phyloP scores from a whole-genome alignment of 768 basidiomycete genomes.

The Boletellus ananas region DNA sequence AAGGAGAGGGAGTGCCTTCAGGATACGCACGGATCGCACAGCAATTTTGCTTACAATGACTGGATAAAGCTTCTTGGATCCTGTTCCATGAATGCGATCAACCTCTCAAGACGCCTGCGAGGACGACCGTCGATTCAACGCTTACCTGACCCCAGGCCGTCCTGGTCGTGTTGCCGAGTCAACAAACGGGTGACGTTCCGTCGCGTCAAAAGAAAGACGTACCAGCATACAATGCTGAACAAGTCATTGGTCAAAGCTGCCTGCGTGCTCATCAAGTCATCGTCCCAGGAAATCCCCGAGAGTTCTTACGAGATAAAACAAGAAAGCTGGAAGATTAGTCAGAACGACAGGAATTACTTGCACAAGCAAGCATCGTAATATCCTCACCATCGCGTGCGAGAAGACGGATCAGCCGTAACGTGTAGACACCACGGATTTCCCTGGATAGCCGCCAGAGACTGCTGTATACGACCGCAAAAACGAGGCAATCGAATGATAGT shows the following conservation, averaged over 20 bases:
- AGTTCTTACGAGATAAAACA: conserved; percentile 18
- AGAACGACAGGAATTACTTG: neutral
- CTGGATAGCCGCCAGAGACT: neutral
- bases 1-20: too few relatives aligned
- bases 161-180: conserved; percentile 6
- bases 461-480: neutral
- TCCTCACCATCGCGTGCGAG: conserved; percentile 26
- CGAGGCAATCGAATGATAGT: conserved; percentile 1
- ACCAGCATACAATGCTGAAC: conserved; percentile 15
- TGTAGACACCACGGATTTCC: neutral
- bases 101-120: neutral
- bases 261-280: conserved; percentile 1
- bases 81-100: neutral
- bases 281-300: too few relatives aligned
- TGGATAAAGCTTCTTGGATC: neutral
- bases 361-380: neutral
- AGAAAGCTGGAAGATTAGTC: conserved; percentile 4
- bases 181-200: neutral
- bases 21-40: neutral
- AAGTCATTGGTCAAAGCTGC: conserved; percentile 10
- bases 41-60: neutral
- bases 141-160: conserved; percentile 6
- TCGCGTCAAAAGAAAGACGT: neutral
- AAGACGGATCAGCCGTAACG: conserved; percentile 6
- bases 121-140: neutral